Evolutionary conservation across 495 filamentous ascomycete genomes (phyloP).

Genomic region (Stereocaulon alpinum): DNA sequence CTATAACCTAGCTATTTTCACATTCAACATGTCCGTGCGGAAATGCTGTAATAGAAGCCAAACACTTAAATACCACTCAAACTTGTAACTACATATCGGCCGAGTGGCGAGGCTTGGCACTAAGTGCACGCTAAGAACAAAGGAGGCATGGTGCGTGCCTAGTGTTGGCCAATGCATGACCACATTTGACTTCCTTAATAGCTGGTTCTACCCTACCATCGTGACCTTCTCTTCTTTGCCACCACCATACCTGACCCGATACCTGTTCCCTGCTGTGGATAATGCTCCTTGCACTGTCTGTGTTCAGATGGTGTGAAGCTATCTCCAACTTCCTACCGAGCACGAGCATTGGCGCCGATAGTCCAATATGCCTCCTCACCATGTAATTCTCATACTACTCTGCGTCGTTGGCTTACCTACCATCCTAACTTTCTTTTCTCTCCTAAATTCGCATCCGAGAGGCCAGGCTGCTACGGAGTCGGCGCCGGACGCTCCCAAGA

Average conservation of each 20-base stretch:
- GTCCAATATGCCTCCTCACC: constrained; percentile 43
- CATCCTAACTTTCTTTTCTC: constrained; percentile 42
- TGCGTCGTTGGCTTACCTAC: constrained; percentile 46
- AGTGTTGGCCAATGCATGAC: neutral
- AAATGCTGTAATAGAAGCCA: no score
- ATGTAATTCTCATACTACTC: constrained; percentile 41
- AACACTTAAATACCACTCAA: neutral
- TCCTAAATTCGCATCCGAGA: constrained; percentile 32
- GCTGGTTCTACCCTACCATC: neutral
- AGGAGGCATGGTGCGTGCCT: neutral
- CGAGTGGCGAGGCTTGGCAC: neutral
- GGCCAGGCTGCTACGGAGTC: constrained; percentile 32
- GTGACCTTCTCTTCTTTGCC: neutral
- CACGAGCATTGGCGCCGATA: neutral
- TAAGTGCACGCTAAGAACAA: no score
- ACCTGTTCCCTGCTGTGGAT: neutral
- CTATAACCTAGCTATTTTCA: no score
- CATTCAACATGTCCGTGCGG: no score
- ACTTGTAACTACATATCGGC: neutral
- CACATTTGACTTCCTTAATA: neutral
- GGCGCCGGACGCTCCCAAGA: constrained; percentile 31
- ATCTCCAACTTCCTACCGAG: constrained; percentile 2
- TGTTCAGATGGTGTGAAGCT: constrained; percentile 3
- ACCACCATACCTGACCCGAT: neutral
- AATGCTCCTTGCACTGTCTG: neutral